phyloP scores from a whole-genome alignment of 2,329 filamentous ascomycete species.

The Cryphonectria naterciae region DNA sequence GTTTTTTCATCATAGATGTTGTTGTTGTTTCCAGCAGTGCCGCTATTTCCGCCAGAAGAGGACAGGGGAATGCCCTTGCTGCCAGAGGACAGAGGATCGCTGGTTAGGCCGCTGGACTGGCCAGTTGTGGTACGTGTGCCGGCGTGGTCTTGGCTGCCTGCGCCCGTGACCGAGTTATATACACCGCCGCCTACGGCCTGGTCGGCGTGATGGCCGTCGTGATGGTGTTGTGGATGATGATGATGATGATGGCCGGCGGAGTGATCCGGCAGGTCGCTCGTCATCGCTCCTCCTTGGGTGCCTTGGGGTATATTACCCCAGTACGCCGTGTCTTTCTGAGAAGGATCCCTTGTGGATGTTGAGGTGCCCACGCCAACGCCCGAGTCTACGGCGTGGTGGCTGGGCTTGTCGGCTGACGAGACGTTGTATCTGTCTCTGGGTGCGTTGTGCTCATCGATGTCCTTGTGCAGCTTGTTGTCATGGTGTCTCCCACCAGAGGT shows the following conservation, averaged over 20 bases:
- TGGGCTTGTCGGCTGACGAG: neutral
- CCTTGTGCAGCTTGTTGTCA: slow-evolving; percentile 30
- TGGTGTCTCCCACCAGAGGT: slow-evolving; percentile 18
- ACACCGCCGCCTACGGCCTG: slow-evolving; percentile 14
- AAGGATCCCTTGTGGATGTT: slow-evolving; percentile 1
- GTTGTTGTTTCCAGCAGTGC: neutral
- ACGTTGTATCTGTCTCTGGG: slow-evolving; percentile 1
- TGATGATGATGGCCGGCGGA: slow-evolving; percentile 2
- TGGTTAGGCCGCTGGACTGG: slow-evolving; percentile 13
- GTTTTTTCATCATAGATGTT: slow-evolving; percentile 24
- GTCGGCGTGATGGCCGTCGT: neutral
- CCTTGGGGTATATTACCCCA: slow-evolving; percentile 26
- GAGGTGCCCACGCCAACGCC: slow-evolving; percentile 17
- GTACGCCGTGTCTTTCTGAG: slow-evolving; percentile 14
- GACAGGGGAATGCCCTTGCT: slow-evolving; percentile 9
- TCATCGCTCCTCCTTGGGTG: slow-evolving; percentile 4
- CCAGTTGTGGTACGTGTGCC: slow-evolving; percentile 7
- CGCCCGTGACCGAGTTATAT: slow-evolving; percentile 17
- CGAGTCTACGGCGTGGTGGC: slow-evolving; percentile 14
- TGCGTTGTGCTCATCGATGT: slow-evolving; percentile 20
- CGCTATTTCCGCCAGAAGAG: neutral
- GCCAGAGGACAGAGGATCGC: slow-evolving; percentile 20
- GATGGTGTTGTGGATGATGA: slow-evolving; percentile 1
- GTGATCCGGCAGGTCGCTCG: slow-evolving; percentile 16
- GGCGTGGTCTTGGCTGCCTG: slow-evolving; percentile 18